Percentiles rank a stretch among this genome's conserved stretches.
Conservation (phyloP, 2,329 filamentous ascomycete genomes). For the Monilinia polystroma region DNA sequence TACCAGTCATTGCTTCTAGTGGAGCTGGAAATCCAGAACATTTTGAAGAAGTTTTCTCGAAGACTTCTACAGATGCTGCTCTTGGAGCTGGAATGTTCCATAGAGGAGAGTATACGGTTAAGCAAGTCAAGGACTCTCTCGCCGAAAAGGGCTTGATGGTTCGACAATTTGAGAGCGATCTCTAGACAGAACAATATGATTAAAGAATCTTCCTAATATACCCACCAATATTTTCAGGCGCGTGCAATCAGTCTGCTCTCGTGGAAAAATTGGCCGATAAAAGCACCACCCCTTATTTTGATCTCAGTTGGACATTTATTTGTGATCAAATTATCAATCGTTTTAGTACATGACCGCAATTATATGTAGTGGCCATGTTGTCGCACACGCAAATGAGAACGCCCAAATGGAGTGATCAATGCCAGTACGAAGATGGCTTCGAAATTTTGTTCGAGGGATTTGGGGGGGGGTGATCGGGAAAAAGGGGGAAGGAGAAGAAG, state of each 20-base stretch:
- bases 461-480: too few relatives aligned
- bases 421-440: too few relatives aligned
- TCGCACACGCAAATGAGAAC: too few relatives aligned
- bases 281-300: neutral
- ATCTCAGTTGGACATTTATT: too few relatives aligned
- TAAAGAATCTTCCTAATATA: neutral
- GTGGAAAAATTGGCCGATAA: too few relatives aligned
- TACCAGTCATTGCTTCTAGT: conserved; percentile 93
- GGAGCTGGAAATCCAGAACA: conserved; percentile 85
- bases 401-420: too few relatives aligned
- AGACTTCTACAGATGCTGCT: conserved; percentile 87
- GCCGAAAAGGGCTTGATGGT: conserved; percentile 70
- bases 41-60: conserved; percentile 85
- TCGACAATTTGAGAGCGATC: conserved; percentile 65
- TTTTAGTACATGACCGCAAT: too few relatives aligned
- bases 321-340: too few relatives aligned
- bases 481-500: neutral
- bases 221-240: too few relatives aligned
- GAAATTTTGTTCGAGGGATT: too few relatives aligned
- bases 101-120: conserved; percentile 89
- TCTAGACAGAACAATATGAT: conserved; percentile 19
- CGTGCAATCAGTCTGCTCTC: too few relatives aligned
- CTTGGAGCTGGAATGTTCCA: conserved; percentile 98
- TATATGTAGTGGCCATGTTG: too few relatives aligned
- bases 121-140: conserved; percentile 86